Evolutionary conservation across 2,329 filamentous ascomycete genomes (phyloP), one percentile per base, ranked within the genome.

Genomic region (Alternaria sp.): DNA sequence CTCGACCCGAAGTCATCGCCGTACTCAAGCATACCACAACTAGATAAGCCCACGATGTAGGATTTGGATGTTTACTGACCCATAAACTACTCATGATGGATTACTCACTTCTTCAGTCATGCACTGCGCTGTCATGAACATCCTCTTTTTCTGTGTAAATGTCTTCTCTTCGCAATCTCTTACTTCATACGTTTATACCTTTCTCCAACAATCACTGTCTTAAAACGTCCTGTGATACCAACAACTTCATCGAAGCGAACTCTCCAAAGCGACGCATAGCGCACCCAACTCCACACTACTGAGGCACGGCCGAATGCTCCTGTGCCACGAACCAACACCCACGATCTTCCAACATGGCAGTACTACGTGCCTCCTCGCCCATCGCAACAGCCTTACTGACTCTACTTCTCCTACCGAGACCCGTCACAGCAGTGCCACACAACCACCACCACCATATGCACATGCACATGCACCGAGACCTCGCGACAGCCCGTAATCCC

Each of bases 181-280:
- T 47, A 5, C 1, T n/a, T 5, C 13, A 47, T 25, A 4, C 45
- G 13, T 11, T 10, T 10, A 0, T 6, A 3, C 21, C 21, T 3
- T 46, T 3, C 13, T 46, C 5, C 50, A 13, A 25, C 0, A 2
- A 17, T 9, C 15, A 1, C 44, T 2, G 21, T n/a, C 4, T 2
- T 6, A 9, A 15, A 46, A 0, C 21, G 1, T 46, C 0, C 2
- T 1, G 17, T 15, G 0, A 15, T 12, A 23, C 12, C 21, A 23
- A 46, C 10, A 46, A 9, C 2, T 9, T 25, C 3, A 15, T 15
- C 19, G 21, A 15, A 45, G 0, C 19, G 19, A 6, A 3, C 6
- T 23, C 17, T 21, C 12, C 10, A 21, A 1, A 45, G 12, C 43
- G 11, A 45, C 43, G 12, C 11, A 46, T 23, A 23, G 44, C 44